phyloP scores from a whole-genome alignment of 139 green algal species.

The Spirogloea muscicola region DNA sequence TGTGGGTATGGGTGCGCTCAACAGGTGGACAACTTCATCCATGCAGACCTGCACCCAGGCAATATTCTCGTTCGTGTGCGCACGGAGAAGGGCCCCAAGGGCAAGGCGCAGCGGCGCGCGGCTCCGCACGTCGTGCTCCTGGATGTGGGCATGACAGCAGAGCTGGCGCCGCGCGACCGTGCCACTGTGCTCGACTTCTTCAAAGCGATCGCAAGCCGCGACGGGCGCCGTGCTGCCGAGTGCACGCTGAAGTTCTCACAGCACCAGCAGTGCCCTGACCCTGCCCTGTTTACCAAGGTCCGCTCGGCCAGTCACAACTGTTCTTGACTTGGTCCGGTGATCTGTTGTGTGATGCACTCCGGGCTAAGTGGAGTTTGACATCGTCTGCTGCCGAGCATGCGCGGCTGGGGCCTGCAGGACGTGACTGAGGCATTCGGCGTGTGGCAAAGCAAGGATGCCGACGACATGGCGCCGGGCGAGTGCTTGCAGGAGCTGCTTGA shows the following conservation, averaged over 20 bases:
- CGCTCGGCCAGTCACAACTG: too few species aligned
- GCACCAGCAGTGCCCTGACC: slow-evolving; percentile 38
- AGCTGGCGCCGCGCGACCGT: slow-evolving; percentile 30
- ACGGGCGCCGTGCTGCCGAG: slow-evolving; percentile 10
- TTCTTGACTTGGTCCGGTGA: too few species aligned
- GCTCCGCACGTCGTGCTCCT: slow-evolving; percentile 48
- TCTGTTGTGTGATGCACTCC: too few species aligned
- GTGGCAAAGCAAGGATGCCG: slow-evolving; percentile 5
- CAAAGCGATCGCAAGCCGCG: slow-evolving; percentile 9
- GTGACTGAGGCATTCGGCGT: slow-evolving; percentile 18
- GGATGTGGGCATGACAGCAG: slow-evolving; percentile 51
- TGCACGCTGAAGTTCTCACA: slow-evolving; percentile 35
- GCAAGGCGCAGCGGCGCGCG: too few species aligned
- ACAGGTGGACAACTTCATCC: slow-evolving; percentile 92
- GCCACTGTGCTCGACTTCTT: slow-evolving; percentile 42
- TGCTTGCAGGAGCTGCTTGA: slow-evolving; percentile 49
- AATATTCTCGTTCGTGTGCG: slow-evolving; percentile 82
- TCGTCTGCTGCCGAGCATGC: too few species aligned
- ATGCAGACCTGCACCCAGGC: slow-evolving; percentile 83
- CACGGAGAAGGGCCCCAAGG: too few species aligned
- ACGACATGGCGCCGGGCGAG: slow-evolving; percentile 33
- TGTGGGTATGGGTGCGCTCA: too few species aligned
- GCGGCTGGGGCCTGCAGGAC: too few species aligned
- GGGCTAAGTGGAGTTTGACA: too few species aligned
- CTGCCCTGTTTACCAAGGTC: slow-evolving; percentile 26